Percentiles rank a stretch among this genome's conserved stretches.
These are phyloP conservation scores for Cryptococcus deneoformans DNA, from an alignment of 1,284 basidiomycete species.

Conservation along the genomic window DNA sequence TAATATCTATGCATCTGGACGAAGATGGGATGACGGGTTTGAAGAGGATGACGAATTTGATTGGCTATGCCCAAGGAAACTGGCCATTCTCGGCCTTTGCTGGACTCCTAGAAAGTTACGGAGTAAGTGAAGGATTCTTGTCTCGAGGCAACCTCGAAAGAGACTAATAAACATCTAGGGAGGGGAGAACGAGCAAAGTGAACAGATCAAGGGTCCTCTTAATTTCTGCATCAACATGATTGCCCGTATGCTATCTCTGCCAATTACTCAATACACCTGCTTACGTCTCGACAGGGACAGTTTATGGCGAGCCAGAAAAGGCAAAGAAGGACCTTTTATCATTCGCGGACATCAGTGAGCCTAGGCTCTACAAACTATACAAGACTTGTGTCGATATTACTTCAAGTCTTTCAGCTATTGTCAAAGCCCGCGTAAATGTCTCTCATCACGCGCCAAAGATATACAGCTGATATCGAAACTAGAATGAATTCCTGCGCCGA, in stretches of 20 bases:
- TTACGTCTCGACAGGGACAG: constrained; percentile 9
- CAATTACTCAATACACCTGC: not conserved
- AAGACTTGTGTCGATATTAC: constrained; percentile 77
- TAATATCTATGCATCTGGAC: constrained; percentile 69
- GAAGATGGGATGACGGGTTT: constrained; percentile 60
- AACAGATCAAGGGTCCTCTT: constrained; percentile 59
- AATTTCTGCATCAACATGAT: constrained; percentile 55
- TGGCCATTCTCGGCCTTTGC: constrained; percentile 56
- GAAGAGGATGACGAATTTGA: constrained; percentile 62
- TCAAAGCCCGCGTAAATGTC: constrained; percentile 68
- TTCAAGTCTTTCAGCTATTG: constrained; percentile 72
- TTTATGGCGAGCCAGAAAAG: constrained; percentile 68
- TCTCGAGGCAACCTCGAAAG: not conserved
- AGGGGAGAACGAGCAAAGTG: constrained; percentile 76
- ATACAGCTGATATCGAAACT: constrained; percentile 7
- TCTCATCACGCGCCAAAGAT: not conserved
- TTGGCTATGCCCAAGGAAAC: constrained; percentile 38
- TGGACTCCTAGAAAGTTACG: constrained; percentile 69
- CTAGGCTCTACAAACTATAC: constrained; percentile 77
- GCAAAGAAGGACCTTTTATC: constrained; percentile 71
- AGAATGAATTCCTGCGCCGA: constrained; percentile 74
- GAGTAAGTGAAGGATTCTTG: constrained; percentile 56
- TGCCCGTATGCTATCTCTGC: constrained; percentile 10
- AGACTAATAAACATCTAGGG: constrained; percentile 56
- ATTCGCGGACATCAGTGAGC: constrained; percentile 86